Conservation (phyloP, 2,329 filamentous ascomycete genomes). For the Colletotrichum chrysophilum region DNA sequence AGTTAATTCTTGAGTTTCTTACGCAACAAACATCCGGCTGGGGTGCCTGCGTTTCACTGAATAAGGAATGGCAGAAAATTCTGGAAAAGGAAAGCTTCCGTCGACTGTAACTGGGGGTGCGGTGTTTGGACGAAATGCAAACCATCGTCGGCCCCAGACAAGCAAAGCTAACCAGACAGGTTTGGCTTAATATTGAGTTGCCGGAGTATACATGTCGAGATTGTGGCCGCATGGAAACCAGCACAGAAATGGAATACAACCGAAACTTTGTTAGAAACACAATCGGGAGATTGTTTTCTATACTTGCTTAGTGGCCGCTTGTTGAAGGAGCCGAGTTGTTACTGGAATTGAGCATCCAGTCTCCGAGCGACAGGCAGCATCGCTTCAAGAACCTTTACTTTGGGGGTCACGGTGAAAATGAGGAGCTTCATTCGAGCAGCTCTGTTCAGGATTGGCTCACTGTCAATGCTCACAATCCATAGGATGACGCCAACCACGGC, state of each 20-base stretch:
- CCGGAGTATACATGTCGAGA: constrained; percentile 26
- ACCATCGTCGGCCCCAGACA: constrained; percentile 19
- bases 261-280: constrained; percentile 14
- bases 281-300: constrained; percentile 32
- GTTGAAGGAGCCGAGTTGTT: constrained; percentile 24
- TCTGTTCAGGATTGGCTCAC: background rate
- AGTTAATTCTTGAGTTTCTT: background rate
- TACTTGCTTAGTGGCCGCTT: constrained; percentile 33
- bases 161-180: constrained; percentile 31
- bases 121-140: constrained; percentile 29
- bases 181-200: constrained; percentile 34
- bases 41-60: constrained; percentile 36
- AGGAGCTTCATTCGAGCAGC: constrained; percentile 4
- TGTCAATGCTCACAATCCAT: background rate
- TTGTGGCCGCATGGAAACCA: constrained; percentile 14
- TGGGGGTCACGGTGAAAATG: constrained; percentile 17
- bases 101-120: constrained; percentile 27
- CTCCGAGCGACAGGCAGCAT: constrained; percentile 38
- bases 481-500: constrained; percentile 33
- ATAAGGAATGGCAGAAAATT: constrained; percentile 37
- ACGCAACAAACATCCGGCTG: constrained; percentile 25
- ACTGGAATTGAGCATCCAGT: constrained; percentile 37
- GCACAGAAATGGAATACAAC: background rate
- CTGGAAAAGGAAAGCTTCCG: constrained; percentile 34
- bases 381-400: constrained; percentile 36